A percentile compares a stretch with the other conserved stretches of the same genome.
These are phyloP conservation scores for Populus davidiana DNA, from an alignment of 345 rosid species.

Conservation along the genomic window DNA sequence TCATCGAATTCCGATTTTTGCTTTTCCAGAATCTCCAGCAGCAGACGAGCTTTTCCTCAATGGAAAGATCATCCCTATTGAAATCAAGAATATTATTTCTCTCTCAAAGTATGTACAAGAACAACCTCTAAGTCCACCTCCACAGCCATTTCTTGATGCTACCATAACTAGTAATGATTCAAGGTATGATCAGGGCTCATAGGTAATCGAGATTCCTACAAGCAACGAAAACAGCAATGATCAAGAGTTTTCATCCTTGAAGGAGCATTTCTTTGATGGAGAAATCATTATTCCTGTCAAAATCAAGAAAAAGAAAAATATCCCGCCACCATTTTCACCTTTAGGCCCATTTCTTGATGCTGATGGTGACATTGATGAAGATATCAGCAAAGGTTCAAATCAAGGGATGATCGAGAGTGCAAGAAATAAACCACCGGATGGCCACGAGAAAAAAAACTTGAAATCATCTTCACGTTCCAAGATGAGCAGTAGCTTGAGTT, in stretches of 20 bases:
- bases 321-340: not conserved
- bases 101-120: not conserved
- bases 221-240: not conserved
- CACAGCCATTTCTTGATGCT: not conserved
- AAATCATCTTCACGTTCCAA: constrained; percentile 28
- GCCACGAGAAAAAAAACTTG: constrained; percentile 13
- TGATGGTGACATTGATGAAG: not conserved
- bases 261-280: constrained; percentile 3
- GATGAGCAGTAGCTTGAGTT: constrained; percentile 26
- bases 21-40: constrained; percentile 11
- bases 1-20: not conserved
- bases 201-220: not conserved
- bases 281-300: not conserved
- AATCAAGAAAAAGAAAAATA: constrained; percentile 17
- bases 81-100: not conserved
- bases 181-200: not conserved
- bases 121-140: not conserved
- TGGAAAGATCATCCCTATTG: constrained; percentile 16
- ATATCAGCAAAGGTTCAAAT: not conserved
- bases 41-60: constrained; percentile 31
- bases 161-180: not conserved
- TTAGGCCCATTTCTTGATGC: not conserved
- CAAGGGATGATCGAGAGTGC: not conserved
- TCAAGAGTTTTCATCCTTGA: constrained; percentile 1
- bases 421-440: not conserved